A percentile compares a stretch with the other conserved stretches of the same genome.
These are phyloP conservation scores for Psidium friedrichsthalianum DNA, from an alignment of 345 rosid genomes.

Conservation along the genomic window DNA sequence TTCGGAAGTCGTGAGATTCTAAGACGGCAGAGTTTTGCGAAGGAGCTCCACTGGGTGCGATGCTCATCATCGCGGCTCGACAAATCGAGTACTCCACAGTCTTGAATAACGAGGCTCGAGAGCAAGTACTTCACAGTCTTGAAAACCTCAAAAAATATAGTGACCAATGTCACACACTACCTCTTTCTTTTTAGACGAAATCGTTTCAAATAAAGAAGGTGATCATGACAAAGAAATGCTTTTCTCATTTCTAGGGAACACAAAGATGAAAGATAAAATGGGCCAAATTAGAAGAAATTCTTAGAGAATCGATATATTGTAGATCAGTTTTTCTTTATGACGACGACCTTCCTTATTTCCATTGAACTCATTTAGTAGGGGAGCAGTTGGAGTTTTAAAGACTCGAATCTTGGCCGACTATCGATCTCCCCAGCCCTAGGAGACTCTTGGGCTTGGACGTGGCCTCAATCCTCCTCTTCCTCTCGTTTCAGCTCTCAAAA, in stretches of 20 bases:
- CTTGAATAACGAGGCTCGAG: background rate
- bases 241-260: no score
- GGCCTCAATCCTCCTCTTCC: background rate
- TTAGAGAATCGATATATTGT: no score
- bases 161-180: no score
- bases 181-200: no score
- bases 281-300: no score
- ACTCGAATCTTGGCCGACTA: background rate
- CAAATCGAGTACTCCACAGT: background rate
- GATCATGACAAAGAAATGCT: no score
- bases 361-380: no score
- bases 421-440: background rate
- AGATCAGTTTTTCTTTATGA: no score
- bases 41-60: background rate
- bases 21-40: background rate
- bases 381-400: background rate
- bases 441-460: rapidly evolving
- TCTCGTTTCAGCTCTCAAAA: background rate
- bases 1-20: rapidly evolving
- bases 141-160: no score
- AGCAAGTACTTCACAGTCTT: background rate
- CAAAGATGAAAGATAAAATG: no score
- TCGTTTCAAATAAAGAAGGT: no score
- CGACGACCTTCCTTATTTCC: no score
- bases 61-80: background rate